Evolutionary conservation across 495 filamentous ascomycete genomes (phyloP), one percentile per base, ranked within the genome.

Genomic region (Neurospora hispaniola): DNA sequence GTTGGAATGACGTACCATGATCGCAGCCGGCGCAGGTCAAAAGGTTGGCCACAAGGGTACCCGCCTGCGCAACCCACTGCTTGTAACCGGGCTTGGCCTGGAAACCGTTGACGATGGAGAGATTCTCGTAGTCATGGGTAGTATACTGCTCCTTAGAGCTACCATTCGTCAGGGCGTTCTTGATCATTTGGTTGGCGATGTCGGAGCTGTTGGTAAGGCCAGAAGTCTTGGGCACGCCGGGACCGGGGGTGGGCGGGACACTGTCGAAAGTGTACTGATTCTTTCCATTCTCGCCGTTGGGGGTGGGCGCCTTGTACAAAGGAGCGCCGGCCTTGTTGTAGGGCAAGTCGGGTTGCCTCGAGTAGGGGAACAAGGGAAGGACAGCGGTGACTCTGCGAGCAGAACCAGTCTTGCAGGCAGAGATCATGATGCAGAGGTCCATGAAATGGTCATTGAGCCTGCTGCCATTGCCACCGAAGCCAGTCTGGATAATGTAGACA

Each of bases 51-150:
- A 98, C 91, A 73, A 99, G 87, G 38, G 94, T 97, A 69, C 96
- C 96, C 42, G 96, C 92, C 83, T 97, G 96, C 38, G 96, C 96
- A 75, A 98, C 93, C 96, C 96, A 98, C 84, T 97, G 92, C 82
- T 94, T 96, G 79, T 98, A 98, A 11, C 94, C 94, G 4, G 94
- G 91, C 72, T 92, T 92, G 1, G 93, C 88, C 77, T 91, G 85
- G 80, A 97, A 94, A 46, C 85, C 81, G 41, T 82, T 83, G 42
- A 85, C 75, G 46, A 85, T 79, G 43, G 82, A 82, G n/a, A 82
- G 83, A 66, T 87, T 88, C 48, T 90, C 87, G 70, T 85, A 83
- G 76, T 91, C 87, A 73, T 89, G 86, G 18, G 87, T 85, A 14
- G 85, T 87, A 72, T 82, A 88, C 38, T 68, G 70, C 39, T 41